Conservation (phyloP, 2,329 filamentous ascomycete genomes). For the Pseudogymnoascus sp. region DNA sequence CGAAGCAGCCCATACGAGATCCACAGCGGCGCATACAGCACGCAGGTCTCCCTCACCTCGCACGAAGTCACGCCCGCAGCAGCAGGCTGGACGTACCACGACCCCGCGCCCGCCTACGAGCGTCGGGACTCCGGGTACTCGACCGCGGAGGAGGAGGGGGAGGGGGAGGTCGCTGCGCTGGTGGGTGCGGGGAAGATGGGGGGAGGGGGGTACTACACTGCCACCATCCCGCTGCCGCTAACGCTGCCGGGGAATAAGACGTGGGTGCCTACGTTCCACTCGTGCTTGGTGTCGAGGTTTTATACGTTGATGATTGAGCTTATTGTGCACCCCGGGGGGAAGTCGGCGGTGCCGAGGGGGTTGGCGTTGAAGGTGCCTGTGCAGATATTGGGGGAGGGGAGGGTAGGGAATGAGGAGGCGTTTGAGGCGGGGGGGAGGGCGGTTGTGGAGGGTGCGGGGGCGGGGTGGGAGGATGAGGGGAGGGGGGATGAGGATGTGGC, state of each 20-base stretch:
- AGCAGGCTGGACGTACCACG: conserved; percentile 25
- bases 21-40: conserved; percentile 20
- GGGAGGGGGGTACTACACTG: conserved; percentile 39
- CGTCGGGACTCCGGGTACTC: conserved; percentile 24
- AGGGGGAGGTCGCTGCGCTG: background rate
- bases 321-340: conserved; percentile 36
- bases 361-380: background rate
- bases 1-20: conserved; percentile 18
- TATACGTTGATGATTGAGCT: conserved; percentile 54
- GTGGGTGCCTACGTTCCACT: conserved; percentile 62
- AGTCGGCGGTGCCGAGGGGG: background rate
- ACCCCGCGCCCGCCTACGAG: conserved; percentile 14
- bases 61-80: conserved; percentile 21
- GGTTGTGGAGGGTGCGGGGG: background rate
- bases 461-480: background rate
- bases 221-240: conserved; percentile 54
- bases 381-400: background rate
- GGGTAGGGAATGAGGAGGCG: background rate
- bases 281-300: conserved; percentile 54
- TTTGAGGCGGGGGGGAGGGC: background rate
- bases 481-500: background rate
- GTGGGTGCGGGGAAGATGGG: background rate
- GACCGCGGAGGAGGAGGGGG: conserved; percentile 2
- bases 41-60: conserved; percentile 21
- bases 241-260: conserved; percentile 50